phyloP scores from a whole-genome alignment of 192 early-diverging fungal genomes.

The Fimicolochytrium jonesii region DNA sequence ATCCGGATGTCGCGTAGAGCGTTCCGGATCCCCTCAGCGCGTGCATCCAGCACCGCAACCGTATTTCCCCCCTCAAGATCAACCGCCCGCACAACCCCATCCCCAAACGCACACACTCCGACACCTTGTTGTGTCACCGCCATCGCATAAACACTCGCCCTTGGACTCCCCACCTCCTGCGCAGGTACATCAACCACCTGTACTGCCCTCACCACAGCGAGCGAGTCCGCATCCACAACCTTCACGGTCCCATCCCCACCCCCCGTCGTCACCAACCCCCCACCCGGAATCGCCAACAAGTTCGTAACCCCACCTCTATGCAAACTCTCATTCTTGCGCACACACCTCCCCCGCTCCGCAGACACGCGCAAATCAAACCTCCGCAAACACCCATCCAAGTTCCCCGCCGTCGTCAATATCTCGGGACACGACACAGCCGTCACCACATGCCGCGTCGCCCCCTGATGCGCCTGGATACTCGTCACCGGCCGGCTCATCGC shows the following conservation, averaged over 20 bases:
- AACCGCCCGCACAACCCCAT: not conserved
- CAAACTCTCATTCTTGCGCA: conserved; percentile 8
- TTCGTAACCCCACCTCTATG: conserved; percentile 26
- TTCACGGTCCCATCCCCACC: conserved; percentile 19
- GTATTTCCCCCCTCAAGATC: not conserved
- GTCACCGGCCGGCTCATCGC: not conserved
- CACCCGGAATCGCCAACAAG: not conserved
- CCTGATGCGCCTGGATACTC: conserved; percentile 16
- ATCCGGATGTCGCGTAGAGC: conserved; percentile 3
- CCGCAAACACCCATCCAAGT: conserved; percentile 17
- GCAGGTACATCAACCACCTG: not conserved
- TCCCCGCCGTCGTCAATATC: too few species aligned
- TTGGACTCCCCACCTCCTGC: not conserved
- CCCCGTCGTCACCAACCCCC: conserved; percentile 1
- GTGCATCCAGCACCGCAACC: conserved; percentile 5
- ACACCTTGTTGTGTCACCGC: conserved; percentile 16
- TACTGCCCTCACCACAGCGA: not conserved
- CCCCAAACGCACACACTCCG: not conserved
- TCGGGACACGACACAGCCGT: conserved; percentile 3
- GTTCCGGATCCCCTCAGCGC: conserved; percentile 2
- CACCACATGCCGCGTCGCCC: conserved; percentile 9
- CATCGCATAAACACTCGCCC: conserved; percentile 4
- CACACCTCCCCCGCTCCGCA: conserved; percentile 15
- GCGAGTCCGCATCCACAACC: conserved; percentile 10
- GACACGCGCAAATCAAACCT: conserved; percentile 24